These are phyloP conservation scores for Mucor racemosus DNA, from an alignment of 371 early-diverging fungal species.

Conservation along the genomic window DNA sequence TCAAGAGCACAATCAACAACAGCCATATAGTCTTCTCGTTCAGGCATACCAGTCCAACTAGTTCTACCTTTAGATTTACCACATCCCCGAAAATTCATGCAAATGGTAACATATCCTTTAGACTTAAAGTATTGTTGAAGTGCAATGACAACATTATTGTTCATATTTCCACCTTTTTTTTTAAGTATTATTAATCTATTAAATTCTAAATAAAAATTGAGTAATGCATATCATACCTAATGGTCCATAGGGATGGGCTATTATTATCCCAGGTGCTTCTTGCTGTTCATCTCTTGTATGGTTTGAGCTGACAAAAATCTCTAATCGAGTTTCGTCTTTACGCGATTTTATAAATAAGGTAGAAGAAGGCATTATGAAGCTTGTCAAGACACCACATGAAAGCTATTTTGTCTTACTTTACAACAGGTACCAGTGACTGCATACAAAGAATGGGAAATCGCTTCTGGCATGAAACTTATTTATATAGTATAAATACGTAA, in stretches of 20 bases:
- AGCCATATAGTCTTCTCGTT: conserved; percentile 58
- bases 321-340: conserved; percentile 30
- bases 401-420: too few species aligned
- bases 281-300: not conserved
- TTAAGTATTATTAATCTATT: not conserved
- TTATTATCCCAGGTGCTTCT: conserved; percentile 35
- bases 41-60: conserved; percentile 64
- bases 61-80: conserved; percentile 60
- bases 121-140: conserved; percentile 35
- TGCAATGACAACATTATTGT: conserved; percentile 50
- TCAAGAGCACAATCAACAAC: conserved; percentile 44
- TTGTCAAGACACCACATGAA: too few species aligned
- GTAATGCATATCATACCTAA: conserved; percentile 31
- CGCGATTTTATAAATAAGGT: conserved; percentile 31
- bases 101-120: conserved; percentile 36
- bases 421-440: too few species aligned
- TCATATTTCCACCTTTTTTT: conserved; percentile 43
- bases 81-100: conserved; percentile 62
- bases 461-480: too few species aligned
- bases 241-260: conserved; percentile 57
- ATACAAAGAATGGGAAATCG: too few species aligned
- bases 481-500: too few species aligned
- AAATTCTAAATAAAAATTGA: not conserved
- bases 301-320: conserved; percentile 13
- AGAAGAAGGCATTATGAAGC: conserved; percentile 40